A percentile compares a stretch with the other conserved stretches of the same genome.
phyloP scores from a whole-genome alignment of 768 basidiomycete genomes.

The Pleurotus tuber-regium region DNA sequence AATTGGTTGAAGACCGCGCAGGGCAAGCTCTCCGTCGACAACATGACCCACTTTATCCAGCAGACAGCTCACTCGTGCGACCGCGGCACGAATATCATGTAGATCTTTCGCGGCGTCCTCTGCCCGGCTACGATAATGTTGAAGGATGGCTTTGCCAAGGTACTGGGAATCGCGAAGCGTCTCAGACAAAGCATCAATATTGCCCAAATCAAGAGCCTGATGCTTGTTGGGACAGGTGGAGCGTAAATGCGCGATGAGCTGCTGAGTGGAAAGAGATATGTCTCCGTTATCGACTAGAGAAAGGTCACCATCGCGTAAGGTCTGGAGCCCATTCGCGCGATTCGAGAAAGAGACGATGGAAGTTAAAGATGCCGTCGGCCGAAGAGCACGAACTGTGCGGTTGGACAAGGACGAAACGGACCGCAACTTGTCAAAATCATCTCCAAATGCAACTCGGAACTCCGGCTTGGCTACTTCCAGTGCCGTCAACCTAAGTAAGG shows the following conservation, averaged over 20 bases:
- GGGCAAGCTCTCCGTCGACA: slow-evolving; percentile 41
- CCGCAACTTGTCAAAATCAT: slow-evolving; percentile 44
- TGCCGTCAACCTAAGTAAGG: slow-evolving; percentile 58
- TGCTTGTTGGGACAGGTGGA: slow-evolving; percentile 40
- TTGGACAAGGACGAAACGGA: slow-evolving; percentile 53
- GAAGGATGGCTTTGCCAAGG: slow-evolving; percentile 43
- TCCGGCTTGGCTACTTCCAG: slow-evolving; percentile 67
- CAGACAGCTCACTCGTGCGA: slow-evolving; percentile 41
- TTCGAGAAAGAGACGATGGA: slow-evolving; percentile 51
- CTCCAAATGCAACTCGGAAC: slow-evolving; percentile 59
- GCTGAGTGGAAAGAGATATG: slow-evolving; percentile 39
- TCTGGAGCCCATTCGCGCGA: slow-evolving; percentile 13
- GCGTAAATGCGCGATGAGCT: slow-evolving; percentile 54
- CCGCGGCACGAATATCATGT: slow-evolving; percentile 40
- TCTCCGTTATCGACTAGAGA: slow-evolving; percentile 43
- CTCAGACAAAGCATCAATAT: slow-evolving; percentile 41
- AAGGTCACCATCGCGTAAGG: slow-evolving; percentile 31
- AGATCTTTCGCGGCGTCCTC: slow-evolving; percentile 52
- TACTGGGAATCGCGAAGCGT: slow-evolving; percentile 47
- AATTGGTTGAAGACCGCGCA: slow-evolving; percentile 30
- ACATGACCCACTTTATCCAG: slow-evolving; percentile 42
- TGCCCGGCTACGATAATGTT: slow-evolving; percentile 50
- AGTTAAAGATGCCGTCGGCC: slow-evolving; percentile 43
- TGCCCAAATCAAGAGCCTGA: slow-evolving; percentile 33
- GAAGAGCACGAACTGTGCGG: slow-evolving; percentile 40